Base-by-base conservation (phyloP, 2,329 filamentous ascomycete species). In the Alternaria angustiovoidea region DNA sequence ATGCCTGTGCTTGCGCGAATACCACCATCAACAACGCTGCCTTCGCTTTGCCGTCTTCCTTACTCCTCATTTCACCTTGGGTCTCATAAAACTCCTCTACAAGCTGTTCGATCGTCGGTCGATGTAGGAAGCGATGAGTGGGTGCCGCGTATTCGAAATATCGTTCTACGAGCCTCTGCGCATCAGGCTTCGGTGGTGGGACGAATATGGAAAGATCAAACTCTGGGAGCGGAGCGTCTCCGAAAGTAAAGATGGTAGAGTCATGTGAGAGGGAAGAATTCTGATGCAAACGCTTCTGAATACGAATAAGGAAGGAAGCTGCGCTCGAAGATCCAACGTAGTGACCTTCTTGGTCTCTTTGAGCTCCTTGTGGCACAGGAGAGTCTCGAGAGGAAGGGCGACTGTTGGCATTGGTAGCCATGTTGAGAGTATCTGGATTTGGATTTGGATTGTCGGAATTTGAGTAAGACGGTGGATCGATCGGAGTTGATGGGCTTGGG, bases 111-210 rank as follows among this genome's bases (percentile, higher is more conserved):
- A 86, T 82, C 2, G 82, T 84, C 0, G 84, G 83, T 0, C 85
- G 78, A 66, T 88, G 85, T 20, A 88, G 67, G 57, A 88, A 86
- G 4, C 86, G 82, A 64, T 88, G 87, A 0, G 86, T 88, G 0
- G 86, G 85, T 20, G 87, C 85, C 7, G 85, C 86, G 57, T 85
- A 86, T 47, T 88, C 86, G 62, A 88, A 88, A 54, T 88, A 88
- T 7, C 86, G 76, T 7, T 80, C 78, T 5, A 88, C 74, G 2
- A 87, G 67, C 22, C 81, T 79, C 53, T 72, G 76, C 53, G 34
- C 81, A 77, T 44, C 81, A 55, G 5, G 81, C 79, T 54, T 87
- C 55, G 48, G 77, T 61, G 61, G 81, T 32, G 85, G 66, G 7
- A 81, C 72, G 57, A 81, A 83, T 53, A 81, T 81, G 0, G 78